Evolutionary conservation across 805 yeast species (phyloP).

Genomic region (Torulaspora quercuum): DNA sequence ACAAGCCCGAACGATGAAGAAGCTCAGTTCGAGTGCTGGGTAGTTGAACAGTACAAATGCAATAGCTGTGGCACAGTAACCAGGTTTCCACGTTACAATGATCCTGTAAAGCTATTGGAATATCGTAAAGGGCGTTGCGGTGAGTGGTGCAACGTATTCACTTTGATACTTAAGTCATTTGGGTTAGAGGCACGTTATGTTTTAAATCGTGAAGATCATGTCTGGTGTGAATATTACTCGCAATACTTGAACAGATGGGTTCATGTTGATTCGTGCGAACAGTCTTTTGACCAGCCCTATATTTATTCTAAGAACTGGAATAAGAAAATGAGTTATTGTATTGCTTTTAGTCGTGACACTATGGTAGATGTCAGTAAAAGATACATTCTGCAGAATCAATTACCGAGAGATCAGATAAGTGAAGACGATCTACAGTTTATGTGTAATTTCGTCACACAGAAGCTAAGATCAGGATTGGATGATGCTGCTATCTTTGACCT

Average conservation of each 20-base stretch:
- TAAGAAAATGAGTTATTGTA: conserved; percentile 83
- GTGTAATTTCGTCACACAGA: conserved; percentile 39
- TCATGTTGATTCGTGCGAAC: conserved; percentile 87
- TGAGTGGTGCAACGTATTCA: conserved; percentile 89
- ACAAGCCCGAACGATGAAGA: conserved; percentile 47
- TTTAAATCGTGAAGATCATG: conserved; percentile 92
- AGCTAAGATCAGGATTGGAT: conserved; percentile 31
- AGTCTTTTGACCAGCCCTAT: conserved; percentile 74
- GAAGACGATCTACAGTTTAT: conserved; percentile 40
- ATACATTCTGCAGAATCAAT: conserved; percentile 49
- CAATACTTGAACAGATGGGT: conserved; percentile 63
- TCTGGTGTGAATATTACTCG: conserved; percentile 91
- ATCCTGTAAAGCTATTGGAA: conserved; percentile 57
- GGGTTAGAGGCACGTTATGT: conserved; percentile 65
- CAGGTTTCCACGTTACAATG: conserved; percentile 75
- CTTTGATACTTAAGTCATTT: conserved; percentile 63
- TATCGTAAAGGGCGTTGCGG: conserved; percentile 84
- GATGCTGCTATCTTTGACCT: conserved; percentile 39
- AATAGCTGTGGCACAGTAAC: conserved; percentile 43
- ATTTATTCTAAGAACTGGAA: conserved; percentile 87
- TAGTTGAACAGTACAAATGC: conserved; percentile 66
- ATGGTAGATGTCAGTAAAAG: conserved; percentile 65
- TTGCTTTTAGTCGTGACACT: conserved; percentile 64
- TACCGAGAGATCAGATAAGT: conserved; percentile 47
- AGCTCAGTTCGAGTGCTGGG: conserved; percentile 45